Conservation (phyloP, 495 filamentous ascomycete species). For the Penicillium canariense region DNA sequence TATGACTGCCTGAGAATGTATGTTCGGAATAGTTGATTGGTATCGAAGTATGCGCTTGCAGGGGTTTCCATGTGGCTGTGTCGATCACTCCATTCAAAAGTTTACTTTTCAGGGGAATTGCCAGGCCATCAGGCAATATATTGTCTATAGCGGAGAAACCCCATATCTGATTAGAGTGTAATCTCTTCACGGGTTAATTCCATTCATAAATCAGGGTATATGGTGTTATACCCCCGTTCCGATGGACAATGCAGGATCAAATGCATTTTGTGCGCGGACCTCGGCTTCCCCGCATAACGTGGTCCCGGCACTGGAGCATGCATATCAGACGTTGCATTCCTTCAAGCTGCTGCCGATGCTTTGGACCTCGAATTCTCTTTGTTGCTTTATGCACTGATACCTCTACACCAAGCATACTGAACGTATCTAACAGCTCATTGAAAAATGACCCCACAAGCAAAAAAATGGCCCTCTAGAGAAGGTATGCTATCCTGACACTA, state of each 20-base stretch:
- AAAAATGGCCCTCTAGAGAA: constrained; percentile 35
- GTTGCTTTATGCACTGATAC: too few relatives aligned
- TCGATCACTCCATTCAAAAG: neutral
- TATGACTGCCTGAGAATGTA: neutral
- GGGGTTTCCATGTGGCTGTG: neutral
- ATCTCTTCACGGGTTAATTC: neutral
- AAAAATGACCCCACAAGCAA: constrained; percentile 23
- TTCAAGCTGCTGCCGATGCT: neutral
- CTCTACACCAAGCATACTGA: neutral
- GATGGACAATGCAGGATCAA: neutral
- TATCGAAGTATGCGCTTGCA: neutral
- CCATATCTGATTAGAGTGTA: neutral
- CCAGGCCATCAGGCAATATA: neutral
- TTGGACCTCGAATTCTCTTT: neutral
- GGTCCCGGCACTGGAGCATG: neutral
- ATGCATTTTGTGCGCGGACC: constrained; percentile 16
- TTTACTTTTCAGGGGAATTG: neutral
- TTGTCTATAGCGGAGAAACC: neutral
- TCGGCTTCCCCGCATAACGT: constrained; percentile 27
- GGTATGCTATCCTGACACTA: constrained; percentile 13
- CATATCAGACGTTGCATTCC: constrained; percentile 7
- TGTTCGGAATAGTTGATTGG: neutral
- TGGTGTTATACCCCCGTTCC: neutral
- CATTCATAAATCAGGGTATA: neutral
- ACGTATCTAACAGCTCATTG: neutral